These are phyloP conservation scores for Penicillium desertorum DNA, from an alignment of 495 filamentous ascomycete species.

Conservation along the genomic window DNA sequence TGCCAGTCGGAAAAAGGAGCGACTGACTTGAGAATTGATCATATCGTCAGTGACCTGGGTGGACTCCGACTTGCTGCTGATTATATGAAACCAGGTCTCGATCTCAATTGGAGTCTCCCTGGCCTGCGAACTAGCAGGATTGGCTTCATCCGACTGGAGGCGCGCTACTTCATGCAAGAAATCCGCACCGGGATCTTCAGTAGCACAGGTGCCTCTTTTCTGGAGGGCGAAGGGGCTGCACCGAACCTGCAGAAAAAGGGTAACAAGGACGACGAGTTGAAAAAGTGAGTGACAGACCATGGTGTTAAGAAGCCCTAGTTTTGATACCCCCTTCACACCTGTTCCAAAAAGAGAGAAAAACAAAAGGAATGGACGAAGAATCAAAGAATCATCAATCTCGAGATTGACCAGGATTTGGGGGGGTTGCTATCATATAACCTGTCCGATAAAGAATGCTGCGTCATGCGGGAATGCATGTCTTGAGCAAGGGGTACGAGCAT, in stretches of 20 bases:
- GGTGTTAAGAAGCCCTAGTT: constrained; percentile 17
- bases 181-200: constrained; percentile 32
- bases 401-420: not conserved
- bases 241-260: constrained; percentile 18
- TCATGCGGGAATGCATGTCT: constrained; percentile 28
- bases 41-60: constrained; percentile 40
- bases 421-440: not conserved
- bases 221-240: constrained; percentile 21
- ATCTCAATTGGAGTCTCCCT: constrained; percentile 41
- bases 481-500: constrained; percentile 18
- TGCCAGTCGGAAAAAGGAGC: not conserved
- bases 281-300: constrained; percentile 30
- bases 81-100: constrained; percentile 51
- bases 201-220: constrained; percentile 40
- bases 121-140: constrained; percentile 19
- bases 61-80: constrained; percentile 38
- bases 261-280: constrained; percentile 26
- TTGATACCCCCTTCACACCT: constrained; percentile 16
- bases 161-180: constrained; percentile 33
- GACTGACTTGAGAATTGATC: constrained; percentile 45
- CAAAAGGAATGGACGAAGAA: not conserved
- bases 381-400: not conserved
- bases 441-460: constrained; percentile 27
- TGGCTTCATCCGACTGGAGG: constrained; percentile 21
- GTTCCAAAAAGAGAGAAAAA: not conserved